Evolutionary conservation across 139 green algal genomes (phyloP).

Genomic region (Deuterostichococcus epilithicus): DNA sequence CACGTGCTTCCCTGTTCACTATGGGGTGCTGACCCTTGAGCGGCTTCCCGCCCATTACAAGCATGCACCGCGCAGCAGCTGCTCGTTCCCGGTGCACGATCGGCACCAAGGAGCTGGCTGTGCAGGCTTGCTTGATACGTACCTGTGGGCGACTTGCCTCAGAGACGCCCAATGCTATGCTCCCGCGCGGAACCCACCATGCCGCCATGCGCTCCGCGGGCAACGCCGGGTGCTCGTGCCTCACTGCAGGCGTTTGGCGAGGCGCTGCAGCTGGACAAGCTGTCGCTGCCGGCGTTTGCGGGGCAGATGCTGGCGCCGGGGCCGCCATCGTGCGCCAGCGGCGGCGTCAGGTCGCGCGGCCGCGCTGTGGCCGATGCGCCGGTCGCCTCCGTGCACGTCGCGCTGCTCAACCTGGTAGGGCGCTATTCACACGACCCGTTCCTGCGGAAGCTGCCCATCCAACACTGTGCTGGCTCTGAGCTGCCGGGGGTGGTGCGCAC

Average conservation of each 20-base stretch:
- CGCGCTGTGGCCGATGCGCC: constrained; percentile 5
- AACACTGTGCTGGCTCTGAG: neutral
- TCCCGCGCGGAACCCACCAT: neutral
- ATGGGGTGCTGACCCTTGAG: no score
- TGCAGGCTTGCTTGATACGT: neutral
- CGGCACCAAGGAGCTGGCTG: neutral
- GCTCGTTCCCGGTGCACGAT: neutral
- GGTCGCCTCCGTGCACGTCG: constrained; percentile 26
- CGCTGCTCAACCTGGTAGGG: constrained; percentile 35
- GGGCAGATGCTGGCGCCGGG: constrained; percentile 31
- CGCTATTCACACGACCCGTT: neutral
- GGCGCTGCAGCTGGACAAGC: constrained; percentile 9
- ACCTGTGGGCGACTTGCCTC: neutral
- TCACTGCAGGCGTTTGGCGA: constrained; percentile 9
- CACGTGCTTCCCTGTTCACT: no score
- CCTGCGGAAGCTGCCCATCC: neutral
- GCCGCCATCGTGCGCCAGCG: neutral
- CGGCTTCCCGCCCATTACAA: no score
- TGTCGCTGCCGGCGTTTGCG: constrained; percentile 3
- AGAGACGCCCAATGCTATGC: neutral
- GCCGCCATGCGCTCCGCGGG: neutral
- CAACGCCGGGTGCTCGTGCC: neutral
- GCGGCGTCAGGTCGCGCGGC: neutral
- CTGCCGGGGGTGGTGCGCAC: no score
- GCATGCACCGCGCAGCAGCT: no score